A percentile compares a stretch with the other conserved stretches of the same genome.
Conservation (phyloP, 768 basidiomycete species). For the Artomyces pyxidatus region DNA sequence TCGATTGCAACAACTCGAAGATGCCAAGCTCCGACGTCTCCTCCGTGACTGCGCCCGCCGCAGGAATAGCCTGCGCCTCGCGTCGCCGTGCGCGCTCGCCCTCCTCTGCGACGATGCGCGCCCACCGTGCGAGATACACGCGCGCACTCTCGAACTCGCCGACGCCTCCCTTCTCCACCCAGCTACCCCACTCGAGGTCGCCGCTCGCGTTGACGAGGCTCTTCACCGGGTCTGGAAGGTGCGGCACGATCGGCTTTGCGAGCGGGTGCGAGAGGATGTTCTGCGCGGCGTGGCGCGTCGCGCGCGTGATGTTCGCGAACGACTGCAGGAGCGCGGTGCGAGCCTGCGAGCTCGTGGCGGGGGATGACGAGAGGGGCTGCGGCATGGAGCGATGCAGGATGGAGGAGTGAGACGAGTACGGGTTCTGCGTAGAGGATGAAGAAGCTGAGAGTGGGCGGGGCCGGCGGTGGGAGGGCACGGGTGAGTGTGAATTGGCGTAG, state of each 20-base stretch:
- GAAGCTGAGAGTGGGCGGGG: constrained; percentile 50
- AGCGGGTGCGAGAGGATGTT: constrained; percentile 93
- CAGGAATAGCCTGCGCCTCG: constrained; percentile 65
- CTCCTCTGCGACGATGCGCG: constrained; percentile 94
- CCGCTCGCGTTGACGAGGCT: constrained; percentile 86
- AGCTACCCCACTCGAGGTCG: constrained; percentile 89
- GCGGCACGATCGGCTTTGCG: constrained; percentile 92
- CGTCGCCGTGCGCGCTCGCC: constrained; percentile 81
- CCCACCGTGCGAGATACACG: constrained; percentile 96
- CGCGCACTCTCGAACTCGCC: constrained; percentile 95
- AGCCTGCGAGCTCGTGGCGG: constrained; percentile 58
- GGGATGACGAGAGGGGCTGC: constrained; percentile 40
- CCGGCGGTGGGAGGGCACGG: constrained; percentile 75
- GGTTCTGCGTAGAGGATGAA: constrained; percentile 33
- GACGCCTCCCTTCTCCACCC: constrained; percentile 89
- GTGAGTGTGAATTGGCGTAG: constrained; percentile 68
- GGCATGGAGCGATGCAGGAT: constrained; percentile 72
- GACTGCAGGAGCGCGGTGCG: constrained; percentile 82
- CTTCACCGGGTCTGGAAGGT: constrained; percentile 89
- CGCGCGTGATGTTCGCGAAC: constrained; percentile 89
- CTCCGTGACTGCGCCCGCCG: constrained; percentile 44
- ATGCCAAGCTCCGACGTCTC: constrained; percentile 39
- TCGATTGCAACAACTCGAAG: constrained; percentile 66
- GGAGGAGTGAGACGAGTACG: constrained; percentile 62
- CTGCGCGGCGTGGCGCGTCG: constrained; percentile 89